Evolutionary conservation across 345 rosid species (phyloP), one percentile per base, ranked within the genome.

Genomic region (Citrus reticulata): DNA sequence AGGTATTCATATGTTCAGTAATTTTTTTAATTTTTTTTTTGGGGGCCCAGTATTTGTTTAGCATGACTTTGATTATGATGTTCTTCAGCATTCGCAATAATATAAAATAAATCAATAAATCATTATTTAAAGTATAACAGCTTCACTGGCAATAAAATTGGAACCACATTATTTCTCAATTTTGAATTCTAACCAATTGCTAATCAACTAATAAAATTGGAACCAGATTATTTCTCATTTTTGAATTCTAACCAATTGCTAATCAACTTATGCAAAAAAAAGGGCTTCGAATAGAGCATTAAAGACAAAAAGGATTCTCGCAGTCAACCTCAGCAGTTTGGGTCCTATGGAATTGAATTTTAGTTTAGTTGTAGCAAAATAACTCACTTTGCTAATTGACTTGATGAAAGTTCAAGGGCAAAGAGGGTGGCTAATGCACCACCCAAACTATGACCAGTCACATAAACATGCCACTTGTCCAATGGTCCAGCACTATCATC

Each of bases 371-470:
- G 24, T 29, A 71, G 14, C 13, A 55, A 64, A 76, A 70, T 17
- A 65, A 77, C 97, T 82, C 80, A 93, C 99, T 90, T 92, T 68
- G 90, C 89, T 80, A 95, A 85, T 84, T 88, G 92, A 87, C 97
- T 93, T 60, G 98, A 92, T 34, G 95, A 91, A 87, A 95, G 95
- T 87, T 95, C 99, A 82, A 93, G 93, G 77, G 96, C 90, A 79
- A 87, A 91, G 69, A 95, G 98, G 74, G 98, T 95, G 40, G 98
- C 94, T 76, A 95, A 81, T 79, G 98, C 98, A 78, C 98, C 98
- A 81, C 98, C 98, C 84, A 95, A 88, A 87, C 98, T 95, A 86
- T 95, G 98, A 74, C 98, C 98, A 65, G 98, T 95, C 78, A 89
- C 97, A 88, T 91, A 95, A 74, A 93, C 92, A 80, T 92, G 95